Evolutionary conservation across 208 protist genomes (phyloP).

Genomic region (Leishmania guyanensis): DNA sequence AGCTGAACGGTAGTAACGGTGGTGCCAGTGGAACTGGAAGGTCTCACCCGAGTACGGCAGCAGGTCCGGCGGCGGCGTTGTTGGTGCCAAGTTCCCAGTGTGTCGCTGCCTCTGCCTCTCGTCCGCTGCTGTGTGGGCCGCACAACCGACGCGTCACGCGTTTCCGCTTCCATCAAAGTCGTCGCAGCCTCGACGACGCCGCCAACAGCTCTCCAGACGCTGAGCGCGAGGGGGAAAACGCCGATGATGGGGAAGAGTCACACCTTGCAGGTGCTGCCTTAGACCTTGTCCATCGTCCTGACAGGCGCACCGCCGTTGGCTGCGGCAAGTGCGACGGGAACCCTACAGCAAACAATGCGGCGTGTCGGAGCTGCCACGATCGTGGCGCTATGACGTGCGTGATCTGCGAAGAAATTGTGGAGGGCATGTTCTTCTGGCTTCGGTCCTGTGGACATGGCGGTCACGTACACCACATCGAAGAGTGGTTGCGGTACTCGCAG

Average conservation of each 20-base stretch:
- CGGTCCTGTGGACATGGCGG: conserved; percentile 85
- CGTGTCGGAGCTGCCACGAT: conserved; percentile 53
- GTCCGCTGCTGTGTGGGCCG: neutral
- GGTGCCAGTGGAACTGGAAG: neutral
- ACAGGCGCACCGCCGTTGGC: conserved; percentile 18
- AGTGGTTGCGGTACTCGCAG: conserved; percentile 70
- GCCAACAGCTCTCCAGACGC: neutral
- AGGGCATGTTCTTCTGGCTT: conserved; percentile 84
- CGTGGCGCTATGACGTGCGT: conserved; percentile 66
- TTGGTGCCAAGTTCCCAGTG: neutral
- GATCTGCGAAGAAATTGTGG: conserved; percentile 83
- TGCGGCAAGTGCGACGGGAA: conserved; percentile 1
- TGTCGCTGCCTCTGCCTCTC: neutral
- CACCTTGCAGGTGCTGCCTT: conserved; percentile 5
- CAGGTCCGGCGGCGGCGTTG: neutral
- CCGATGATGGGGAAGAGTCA: conserved; percentile 6
- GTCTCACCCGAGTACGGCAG: neutral
- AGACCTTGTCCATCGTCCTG: neutral
- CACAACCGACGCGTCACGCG: neutral
- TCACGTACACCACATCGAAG: conserved; percentile 79
- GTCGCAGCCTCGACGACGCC: conserved; percentile 13
- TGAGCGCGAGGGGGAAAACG: conserved; percentile 4
- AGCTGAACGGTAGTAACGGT: neutral
- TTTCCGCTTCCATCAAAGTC: conserved; percentile 3
- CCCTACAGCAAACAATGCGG: conserved; percentile 52